Percentiles rank a stretch among this genome's conserved stretches.
phyloP scores from a whole-genome alignment of 2,329 filamentous ascomycete genomes.

The Ophiocordyceps camponoti-saundersi region DNA sequence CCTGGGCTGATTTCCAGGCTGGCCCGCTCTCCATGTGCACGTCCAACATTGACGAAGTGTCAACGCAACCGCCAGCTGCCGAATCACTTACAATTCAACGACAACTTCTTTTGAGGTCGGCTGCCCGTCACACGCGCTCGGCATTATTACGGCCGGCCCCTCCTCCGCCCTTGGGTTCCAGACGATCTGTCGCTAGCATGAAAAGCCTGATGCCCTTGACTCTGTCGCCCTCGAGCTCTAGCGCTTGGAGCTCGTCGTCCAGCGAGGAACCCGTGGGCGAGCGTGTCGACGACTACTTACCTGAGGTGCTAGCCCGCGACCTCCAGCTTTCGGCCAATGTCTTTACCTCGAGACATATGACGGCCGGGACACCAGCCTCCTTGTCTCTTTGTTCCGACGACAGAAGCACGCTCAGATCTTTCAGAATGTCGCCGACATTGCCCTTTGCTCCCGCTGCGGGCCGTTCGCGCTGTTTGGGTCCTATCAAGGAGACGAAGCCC shows the following conservation, averaged over 20 bases:
- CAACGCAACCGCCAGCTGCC: background rate
- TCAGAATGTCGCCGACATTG: conserved; percentile 5
- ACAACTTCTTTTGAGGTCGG: background rate
- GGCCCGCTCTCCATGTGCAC: conserved; percentile 2
- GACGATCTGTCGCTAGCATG: conserved; percentile 22
- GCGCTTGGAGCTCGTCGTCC: conserved; percentile 6
- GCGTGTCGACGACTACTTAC: conserved; percentile 26
- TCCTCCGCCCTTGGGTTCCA: conserved; percentile 7
- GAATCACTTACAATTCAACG: background rate
- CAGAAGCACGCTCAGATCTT: conserved; percentile 4
- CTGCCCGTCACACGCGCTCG: conserved; percentile 1
- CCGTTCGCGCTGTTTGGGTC: conserved; percentile 13
- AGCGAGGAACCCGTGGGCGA: conserved; percentile 12
- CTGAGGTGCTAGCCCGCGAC: conserved; percentile 38
- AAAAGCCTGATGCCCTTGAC: conserved; percentile 19
- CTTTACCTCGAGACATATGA: conserved; percentile 34
- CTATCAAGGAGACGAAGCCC: conserved; percentile 17
- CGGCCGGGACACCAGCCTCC: conserved; percentile 27
- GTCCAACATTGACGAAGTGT: conserved; percentile 1
- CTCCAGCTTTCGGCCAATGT: conserved; percentile 29
- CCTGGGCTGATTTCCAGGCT: conserved; percentile 2
- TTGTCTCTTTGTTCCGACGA: conserved; percentile 15
- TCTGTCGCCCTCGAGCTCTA: conserved; percentile 12
- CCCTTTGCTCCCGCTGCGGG: conserved; percentile 13
- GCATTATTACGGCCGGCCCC: conserved; percentile 3